These are phyloP conservation scores for Fragaria nilgerrensis DNA, from an alignment of 306 rosid genomes.

Conservation along the genomic window DNA sequence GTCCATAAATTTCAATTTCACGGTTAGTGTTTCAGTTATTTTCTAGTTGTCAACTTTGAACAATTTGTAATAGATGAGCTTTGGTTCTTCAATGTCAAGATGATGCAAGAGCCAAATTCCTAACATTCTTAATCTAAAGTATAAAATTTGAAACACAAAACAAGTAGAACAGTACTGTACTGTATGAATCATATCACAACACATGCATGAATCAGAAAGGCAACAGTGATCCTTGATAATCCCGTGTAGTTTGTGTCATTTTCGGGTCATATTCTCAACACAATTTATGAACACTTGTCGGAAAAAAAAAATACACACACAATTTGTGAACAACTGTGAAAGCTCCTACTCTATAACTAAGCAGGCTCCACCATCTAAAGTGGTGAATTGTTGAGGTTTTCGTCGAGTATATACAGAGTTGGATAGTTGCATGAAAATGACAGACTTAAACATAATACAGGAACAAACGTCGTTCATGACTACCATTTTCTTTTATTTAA, in stretches of 20 bases:
- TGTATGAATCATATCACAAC: neutral
- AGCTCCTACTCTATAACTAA: neutral
- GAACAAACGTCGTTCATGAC: neutral
- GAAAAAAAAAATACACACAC: neutral
- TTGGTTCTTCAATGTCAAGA: neutral
- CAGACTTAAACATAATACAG: neutral
- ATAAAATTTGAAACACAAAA: neutral
- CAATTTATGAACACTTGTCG: no score
- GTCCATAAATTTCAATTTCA: no score
- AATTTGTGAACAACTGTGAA: neutral
- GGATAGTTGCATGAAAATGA: neutral
- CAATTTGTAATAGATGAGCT: neutral
- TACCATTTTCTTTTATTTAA: conserved; percentile 17
- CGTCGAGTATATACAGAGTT: neutral
- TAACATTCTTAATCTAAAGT: neutral
- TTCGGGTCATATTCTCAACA: neutral
- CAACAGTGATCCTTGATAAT: neutral
- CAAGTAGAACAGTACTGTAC: neutral
- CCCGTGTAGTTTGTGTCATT: neutral
- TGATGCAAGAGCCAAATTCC: neutral
- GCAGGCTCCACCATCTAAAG: neutral
- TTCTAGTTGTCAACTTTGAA: neutral
- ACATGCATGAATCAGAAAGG: neutral
- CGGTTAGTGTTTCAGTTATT: no score
- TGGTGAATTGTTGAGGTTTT: neutral